Base-by-base conservation (phyloP, 345 rosid genomes). In the Mangifera indica region DNA sequence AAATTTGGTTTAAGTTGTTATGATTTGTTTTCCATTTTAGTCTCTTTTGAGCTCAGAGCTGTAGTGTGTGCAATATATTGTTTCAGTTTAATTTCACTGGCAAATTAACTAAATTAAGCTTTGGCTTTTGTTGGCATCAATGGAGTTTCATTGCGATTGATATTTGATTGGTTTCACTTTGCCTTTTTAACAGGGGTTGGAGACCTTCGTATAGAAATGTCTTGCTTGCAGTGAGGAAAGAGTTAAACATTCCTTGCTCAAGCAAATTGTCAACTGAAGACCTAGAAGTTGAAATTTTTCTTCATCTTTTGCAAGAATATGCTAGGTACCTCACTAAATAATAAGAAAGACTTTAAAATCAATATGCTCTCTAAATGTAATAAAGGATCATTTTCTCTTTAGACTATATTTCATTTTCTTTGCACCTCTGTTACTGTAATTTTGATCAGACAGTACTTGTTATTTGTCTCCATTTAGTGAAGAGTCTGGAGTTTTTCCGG, bases 251-350 rank as follows among this genome's bases (percentile, higher is more conserved):
- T 80, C 81, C 89, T 80, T 93, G 98, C 88, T 88, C 98, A n/a
- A 83, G 76, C 77, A 91, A 87, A 69, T 81, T 91, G 85, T 77
- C 89, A 40, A 86, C 94, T 4, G 89, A 90, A 82, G 96, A 93
- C 76, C 78, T 90, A 13, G 96, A 93, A 85, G 91, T 85, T 18
- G 97, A 93, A 79, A 87, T 90, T 54, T 93, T 93, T 82, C 97
- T 93, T 63, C 88, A 88, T 76, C 87, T 91, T 62, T 71, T 93
- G 66, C 79, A 84, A 74, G 84, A 87, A 37, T 88, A 78, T 76
- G 78, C 85, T 0, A 91, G 96, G 98, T 93, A 80, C 34, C 60
- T 53, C 63, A 32, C 26, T 18, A 53, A 34, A 25, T 25, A 32
- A 37, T 37, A 37, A 37, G 42, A 6, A 37, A 37, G 54, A 25